Percentiles rank a stretch among this genome's conserved stretches.
These are phyloP conservation scores for Xylaria sp. DNA, from an alignment of 2,329 filamentous ascomycete species.

Conservation along the genomic window DNA sequence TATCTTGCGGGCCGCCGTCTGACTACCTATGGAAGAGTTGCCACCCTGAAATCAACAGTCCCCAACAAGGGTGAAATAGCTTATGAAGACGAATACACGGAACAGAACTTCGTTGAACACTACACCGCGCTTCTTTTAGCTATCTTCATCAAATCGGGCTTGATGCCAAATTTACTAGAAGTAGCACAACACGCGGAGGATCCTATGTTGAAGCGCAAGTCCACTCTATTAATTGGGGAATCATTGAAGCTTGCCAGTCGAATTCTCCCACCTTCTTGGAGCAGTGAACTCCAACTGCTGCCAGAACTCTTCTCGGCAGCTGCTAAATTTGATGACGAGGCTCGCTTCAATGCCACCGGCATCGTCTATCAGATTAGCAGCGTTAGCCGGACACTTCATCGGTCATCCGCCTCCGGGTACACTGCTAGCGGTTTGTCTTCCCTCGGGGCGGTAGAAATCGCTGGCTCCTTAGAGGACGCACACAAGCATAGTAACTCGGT, in stretches of 20 bases:
- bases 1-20: slow-evolving; percentile 91
- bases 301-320: slow-evolving; percentile 85
- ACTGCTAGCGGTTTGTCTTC: slow-evolving; percentile 53
- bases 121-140: slow-evolving; percentile 91
- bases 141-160: slow-evolving; percentile 82
- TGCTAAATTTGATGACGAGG: slow-evolving; percentile 74
- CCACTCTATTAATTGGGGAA: slow-evolving; percentile 89
- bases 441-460: slow-evolving; percentile 58
- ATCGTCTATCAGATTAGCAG: slow-evolving; percentile 99
- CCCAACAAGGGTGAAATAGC: slow-evolving; percentile 59
- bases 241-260: slow-evolving; percentile 89
- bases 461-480: slow-evolving; percentile 66
- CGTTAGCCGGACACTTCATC: slow-evolving; percentile 90
- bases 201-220: slow-evolving; percentile 81
- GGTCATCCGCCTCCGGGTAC: slow-evolving; percentile 70
- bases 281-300: slow-evolving; percentile 84
- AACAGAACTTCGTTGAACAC: slow-evolving; percentile 90
- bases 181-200: slow-evolving; percentile 76
- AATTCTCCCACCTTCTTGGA: slow-evolving; percentile 83
- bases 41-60: slow-evolving; percentile 75
- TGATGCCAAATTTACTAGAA: slow-evolving; percentile 70
- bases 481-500: slow-evolving; percentile 61
- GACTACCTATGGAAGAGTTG: slow-evolving; percentile 95
- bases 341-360: slow-evolving; percentile 82
- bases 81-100: slow-evolving; percentile 73